Evolutionary conservation across 139 green algal species (phyloP), one percentile per base, ranked within the genome.

Genomic region (Coelastrella sp.): DNA sequence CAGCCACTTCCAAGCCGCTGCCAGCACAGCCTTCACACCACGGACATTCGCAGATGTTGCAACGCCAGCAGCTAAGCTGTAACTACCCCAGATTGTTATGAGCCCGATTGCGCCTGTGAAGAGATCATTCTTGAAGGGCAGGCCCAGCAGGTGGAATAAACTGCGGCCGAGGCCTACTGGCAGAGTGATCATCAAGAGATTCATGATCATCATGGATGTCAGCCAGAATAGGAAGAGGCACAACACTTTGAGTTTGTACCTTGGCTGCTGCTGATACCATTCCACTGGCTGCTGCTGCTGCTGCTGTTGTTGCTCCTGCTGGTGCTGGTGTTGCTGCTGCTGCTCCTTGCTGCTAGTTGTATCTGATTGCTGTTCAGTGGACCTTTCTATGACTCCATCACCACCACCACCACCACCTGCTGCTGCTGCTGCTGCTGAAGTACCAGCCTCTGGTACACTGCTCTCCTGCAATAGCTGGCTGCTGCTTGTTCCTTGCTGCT

Each of bases 61-160:
- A 8, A 82, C 75, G 3, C 35, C 35, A 34, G 82, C 82, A 30
- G 82, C 82, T 17, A 71, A 34, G 32, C 23, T 43, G 9, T 62
- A 71, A 40, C 40, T 53, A 17, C 73, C 83, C 60, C 62, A 88
- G 7, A 88, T 25, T 2, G 48, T 60, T 2, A 71, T 5, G 40
- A 76, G 21, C 21, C 83, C 83, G 1, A 88, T 40, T 6, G 21
- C 60, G 1, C 57, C 83, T 1, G 83, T 69, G 41, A 84, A 83
- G 2, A 88, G 73, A 48, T 88, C 83, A 60, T 83, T 84, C 32
- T 78, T 68, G 30, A 64, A 81, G 3, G 83, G 60, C 32, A 88
- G 59, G 5, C 5, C 11, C 30, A 80, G 13, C 9, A 27, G 32
- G 6, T 40, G 2, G 60, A 88, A 78, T 40, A 83, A 30, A 4